Base-by-base conservation (phyloP, 2,329 filamentous ascomycete genomes). In the Pseudocercospora cruenta region DNA sequence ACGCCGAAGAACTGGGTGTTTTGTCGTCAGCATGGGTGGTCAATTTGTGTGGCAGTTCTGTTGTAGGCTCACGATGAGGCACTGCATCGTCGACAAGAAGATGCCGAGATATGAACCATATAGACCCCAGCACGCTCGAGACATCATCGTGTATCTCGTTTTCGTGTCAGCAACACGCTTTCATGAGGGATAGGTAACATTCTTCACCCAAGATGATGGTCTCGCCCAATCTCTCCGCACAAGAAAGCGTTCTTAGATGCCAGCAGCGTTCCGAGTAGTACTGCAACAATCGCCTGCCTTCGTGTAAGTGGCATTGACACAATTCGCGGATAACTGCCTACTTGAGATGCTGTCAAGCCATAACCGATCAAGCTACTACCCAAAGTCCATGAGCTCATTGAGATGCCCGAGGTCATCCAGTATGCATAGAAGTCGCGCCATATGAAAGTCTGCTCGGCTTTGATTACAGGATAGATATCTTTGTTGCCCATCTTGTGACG, bases 61-160 rank as follows among this genome's bases (percentile, higher is more conserved):
- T 19, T 16, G 4, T 45, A 45, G 19, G 39, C 39, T 45, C 39
- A 45, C 39, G 55, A 73, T 69, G 39, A 71, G 65, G 3, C 59
- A 68, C 49, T 68, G 63, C 59, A 73, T 71, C 8, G 69, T 62
- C 28, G 71, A 71, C 16, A 73, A 58, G 64, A 71, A 71, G 36
- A 73, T 67, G 36, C 67, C 68, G 43, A 73, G 72, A 28, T 71
- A 73, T 4, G 62, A 60, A 6, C 70, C 71, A 59, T 66, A 73
- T 12, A 73, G 47, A 5, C 71, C 71, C 54, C 70, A 73, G 7
- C 67, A 61, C 8, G 69, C 65, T 33, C 71, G 60, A 8, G 66
- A 65, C 19, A 72, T 57, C 69, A 71, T 72, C 12, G 64, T 65
- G 62, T 69, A 73, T 33, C 39, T 45, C 5, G 19, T 9, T 4